A percentile compares a stretch with the other conserved stretches of the same genome.
phyloP scores from a whole-genome alignment of 306 rosid species.

The Quercus alba region DNA sequence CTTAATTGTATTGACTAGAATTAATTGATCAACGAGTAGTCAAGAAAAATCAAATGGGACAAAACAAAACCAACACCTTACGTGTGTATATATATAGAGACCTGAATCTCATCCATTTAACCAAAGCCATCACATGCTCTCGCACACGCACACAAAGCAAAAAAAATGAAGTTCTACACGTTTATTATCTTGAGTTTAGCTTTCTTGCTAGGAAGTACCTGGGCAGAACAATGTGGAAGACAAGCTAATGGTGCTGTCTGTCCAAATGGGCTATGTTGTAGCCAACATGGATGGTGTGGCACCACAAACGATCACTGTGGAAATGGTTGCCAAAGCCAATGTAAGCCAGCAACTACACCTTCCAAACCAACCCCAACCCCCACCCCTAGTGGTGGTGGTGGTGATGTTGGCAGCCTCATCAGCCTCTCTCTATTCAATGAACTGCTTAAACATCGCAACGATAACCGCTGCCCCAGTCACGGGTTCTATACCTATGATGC shows the following conservation, averaged over 20 bases:
- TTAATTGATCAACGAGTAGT: too few relatives aligned
- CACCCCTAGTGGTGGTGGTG: not conserved
- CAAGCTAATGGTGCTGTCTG: slow-evolving; percentile 13
- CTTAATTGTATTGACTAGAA: too few relatives aligned
- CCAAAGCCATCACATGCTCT: not conserved
- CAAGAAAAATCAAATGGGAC: too few relatives aligned
- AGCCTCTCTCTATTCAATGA: slow-evolving; percentile 30
- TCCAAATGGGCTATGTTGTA: slow-evolving; percentile 17
- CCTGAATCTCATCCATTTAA: not conserved
- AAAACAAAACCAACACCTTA: too few relatives aligned
- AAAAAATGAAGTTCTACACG: not conserved
- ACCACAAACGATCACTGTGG: not conserved
- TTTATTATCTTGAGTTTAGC: not conserved
- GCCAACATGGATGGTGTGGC: slow-evolving; percentile 1
- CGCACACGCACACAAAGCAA: not conserved
- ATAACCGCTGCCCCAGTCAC: slow-evolving; percentile 4
- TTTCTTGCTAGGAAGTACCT: not conserved
- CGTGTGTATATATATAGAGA: too few relatives aligned
- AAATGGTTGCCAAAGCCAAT: not conserved
- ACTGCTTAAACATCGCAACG: slow-evolving; percentile 47
- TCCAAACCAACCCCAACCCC: not conserved
- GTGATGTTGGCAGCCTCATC: slow-evolving; percentile 27
- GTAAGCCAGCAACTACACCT: not conserved
- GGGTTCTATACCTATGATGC: slow-evolving; percentile 62
- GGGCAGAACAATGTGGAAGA: slow-evolving; percentile 17